Evolutionary conservation across 257 asterid species (phyloP).

Genomic region (Haberlea rhodopensis): DNA sequence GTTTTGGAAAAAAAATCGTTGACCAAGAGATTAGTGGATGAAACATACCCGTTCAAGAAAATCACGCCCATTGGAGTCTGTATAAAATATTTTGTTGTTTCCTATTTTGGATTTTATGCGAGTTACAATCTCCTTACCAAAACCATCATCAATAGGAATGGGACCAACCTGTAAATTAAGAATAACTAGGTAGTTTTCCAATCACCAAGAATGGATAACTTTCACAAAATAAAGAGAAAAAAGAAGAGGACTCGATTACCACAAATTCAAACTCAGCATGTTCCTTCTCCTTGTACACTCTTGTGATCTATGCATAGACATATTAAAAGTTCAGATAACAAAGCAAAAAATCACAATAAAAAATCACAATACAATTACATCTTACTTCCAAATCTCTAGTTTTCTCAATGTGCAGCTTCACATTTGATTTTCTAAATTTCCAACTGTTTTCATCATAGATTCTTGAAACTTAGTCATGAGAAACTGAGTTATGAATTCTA

Average conservation of each 20-base stretch:
- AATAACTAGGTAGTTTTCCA: not conserved
- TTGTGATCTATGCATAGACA: conserved; percentile 42
- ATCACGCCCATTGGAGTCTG: conserved; percentile 84
- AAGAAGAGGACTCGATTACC: conserved; percentile 30
- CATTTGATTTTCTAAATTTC: not conserved
- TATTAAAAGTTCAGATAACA: not conserved
- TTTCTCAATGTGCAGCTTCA: not conserved
- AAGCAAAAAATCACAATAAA: not conserved
- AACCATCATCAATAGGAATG: conserved; percentile 61
- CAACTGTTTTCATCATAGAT: not conserved
- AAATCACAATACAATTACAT: conserved; percentile 12
- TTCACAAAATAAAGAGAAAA: not conserved
- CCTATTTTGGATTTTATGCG: conserved; percentile 49
- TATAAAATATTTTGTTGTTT: conserved; percentile 58
- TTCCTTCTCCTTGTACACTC: conserved; percentile 66
- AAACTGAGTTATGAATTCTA: not conserved
- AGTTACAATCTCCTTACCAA: conserved; percentile 68
- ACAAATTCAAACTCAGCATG: conserved; percentile 72
- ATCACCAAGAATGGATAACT: not conserved
- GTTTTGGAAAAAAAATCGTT: conserved; percentile 5
- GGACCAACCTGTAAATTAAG: conserved; percentile 61
- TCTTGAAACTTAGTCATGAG: not conserved
- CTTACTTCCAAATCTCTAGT: conserved; percentile 3
- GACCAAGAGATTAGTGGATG: not conserved
- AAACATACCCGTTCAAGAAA: conserved; percentile 60